Conservation (phyloP, 2,329 filamentous ascomycete species). For the Aspergillus intermedius region DNA sequence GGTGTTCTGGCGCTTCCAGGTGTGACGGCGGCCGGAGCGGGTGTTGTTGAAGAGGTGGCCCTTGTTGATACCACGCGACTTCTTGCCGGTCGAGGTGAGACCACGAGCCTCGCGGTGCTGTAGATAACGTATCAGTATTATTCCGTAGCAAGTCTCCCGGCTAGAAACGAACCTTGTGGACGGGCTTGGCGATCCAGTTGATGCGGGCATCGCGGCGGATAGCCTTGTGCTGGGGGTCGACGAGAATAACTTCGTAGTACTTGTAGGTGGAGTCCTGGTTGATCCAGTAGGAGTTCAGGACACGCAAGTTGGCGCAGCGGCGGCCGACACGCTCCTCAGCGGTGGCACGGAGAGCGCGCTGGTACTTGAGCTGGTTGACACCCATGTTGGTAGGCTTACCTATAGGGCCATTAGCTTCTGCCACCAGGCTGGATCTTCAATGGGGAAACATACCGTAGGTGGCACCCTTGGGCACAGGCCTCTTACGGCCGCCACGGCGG, state of each 20-base stretch:
- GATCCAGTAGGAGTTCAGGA: conserved; percentile 99
- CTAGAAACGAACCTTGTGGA: conserved; percentile 67
- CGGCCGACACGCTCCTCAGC: conserved; percentile 99
- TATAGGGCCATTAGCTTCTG: conserved; percentile 38
- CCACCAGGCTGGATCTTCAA: conserved; percentile 17
- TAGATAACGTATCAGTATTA: conserved; percentile 17
- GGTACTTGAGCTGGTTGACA: conserved; percentile 99
- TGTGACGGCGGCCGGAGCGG: conserved; percentile 94
- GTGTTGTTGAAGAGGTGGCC: conserved; percentile 99
- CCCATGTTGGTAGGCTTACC: conserved; percentile 99
- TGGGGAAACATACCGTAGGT: conserved; percentile 72
- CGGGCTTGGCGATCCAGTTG: conserved; percentile 99
- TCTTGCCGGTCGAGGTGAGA: conserved; percentile 98
- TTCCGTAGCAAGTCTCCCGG: not conserved
- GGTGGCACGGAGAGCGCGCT: conserved; percentile 94
- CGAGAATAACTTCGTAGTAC: conserved; percentile 99
- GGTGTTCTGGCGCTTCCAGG: conserved; percentile 99
- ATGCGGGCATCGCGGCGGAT: conserved; percentile 98
- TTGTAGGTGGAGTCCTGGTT: conserved; percentile 99
- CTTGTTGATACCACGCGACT: conserved; percentile 98
- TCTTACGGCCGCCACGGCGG: conserved; percentile 97
- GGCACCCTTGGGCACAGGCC: conserved; percentile 92
- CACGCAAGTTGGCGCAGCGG: conserved; percentile 96
- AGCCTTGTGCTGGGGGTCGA: conserved; percentile 99
- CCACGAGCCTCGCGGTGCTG: conserved; percentile 95